Evolutionary conservation across 2,329 filamentous ascomycete genomes (phyloP), one percentile per base, ranked within the genome.

Genomic region (Neofusicoccum laricinum): DNA sequence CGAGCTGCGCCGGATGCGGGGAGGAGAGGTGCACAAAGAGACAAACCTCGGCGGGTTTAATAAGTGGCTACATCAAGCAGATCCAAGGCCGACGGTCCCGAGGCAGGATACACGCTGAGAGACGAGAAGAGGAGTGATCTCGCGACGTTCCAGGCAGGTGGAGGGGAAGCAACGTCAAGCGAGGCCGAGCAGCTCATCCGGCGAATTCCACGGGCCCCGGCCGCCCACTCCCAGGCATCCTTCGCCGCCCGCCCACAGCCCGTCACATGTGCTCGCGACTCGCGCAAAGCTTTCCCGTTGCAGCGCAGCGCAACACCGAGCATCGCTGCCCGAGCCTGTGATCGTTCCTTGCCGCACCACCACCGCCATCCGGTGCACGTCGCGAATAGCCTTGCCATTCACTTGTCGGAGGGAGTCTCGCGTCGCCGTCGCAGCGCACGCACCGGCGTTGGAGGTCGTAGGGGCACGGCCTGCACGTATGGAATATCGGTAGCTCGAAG

Each of bases 21-120:
- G 46, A 17, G 19, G 51, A 45, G 48, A 17, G 38, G 43, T 58
- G 64, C 49, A 64, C 61, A 63, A 61, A 64, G 61, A 62, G 25
- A 45, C n/a, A 25, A 41, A 49, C 58, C 43, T 57, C 48, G 51
- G 25, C 48, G 43, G 14, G 41, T 21, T 14, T 43, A 30, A 49
- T 19, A 58, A 19, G 46, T 53, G 61, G 61, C 48, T 53, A 59
- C 55, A 59, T 59, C 32, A 46, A 59, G 41, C 32, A 59, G 41
- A 59, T 17, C 36, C 55, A 46, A 36, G 36, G 25, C 41, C 41
- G 34, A 41, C 15, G 34, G 51, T 40, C 19, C 51, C 51, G 55
- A 59, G 55, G 55, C 21, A 46, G 55, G 41, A 36, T 12, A 14
- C 14, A 36, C 46, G 30, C 25, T 21, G 41, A 21, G 15, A n/a